Base-by-base conservation (phyloP, 2,329 filamentous ascomycete species). In the Nothophaeocryptopus gaeumannii region DNA sequence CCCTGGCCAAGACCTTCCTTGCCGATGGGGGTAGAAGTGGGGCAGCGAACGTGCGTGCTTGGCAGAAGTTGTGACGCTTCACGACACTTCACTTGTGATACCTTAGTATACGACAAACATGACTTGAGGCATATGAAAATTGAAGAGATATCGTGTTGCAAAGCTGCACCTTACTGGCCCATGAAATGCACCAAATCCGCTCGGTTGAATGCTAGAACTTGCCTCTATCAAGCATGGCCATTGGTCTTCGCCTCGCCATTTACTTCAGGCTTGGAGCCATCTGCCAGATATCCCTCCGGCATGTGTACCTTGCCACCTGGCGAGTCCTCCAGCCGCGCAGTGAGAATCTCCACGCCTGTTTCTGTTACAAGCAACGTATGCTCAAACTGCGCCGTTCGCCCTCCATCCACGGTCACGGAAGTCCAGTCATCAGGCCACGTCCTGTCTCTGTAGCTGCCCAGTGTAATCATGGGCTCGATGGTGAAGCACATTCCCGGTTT, bases 361-460 rank as follows among this genome's bases (percentile, higher is more conserved):
- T 90, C 87, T 0, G 89, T 95, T 2, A 95, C 88, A 8, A 95
- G 75, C 45, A 95, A 73, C 1, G 88, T 93, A 66, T 95, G 89
- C 69, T 95, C 88, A 66, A 99, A 99, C 67, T 99, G 93, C 8
- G 93, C 93, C 12, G 91, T 96, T 67, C 82, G 78, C 71, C 86
- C 88, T 43, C 93, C 93, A 68, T 99, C 93, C 49, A 85, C 81
- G 0, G 93, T 99, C 5, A 89, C 88, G 71, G 90, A 96, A 1
- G 93, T 99, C 93, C 93, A 99, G 75, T 97, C 89, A 69, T 99
- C 93, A 0, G 93, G 93, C 93, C 93, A 99, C 0, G 90, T 97
- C 69, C 93, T 86, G 67, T 99, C 93, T 56, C 83, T 83, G 71
- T 96, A 88, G 54, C 88, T 91, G 51, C 93, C 93, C 47, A 96